Conservation (phyloP, 352 stramenopile genomes). For the Aphanomyces stellatus region DNA sequence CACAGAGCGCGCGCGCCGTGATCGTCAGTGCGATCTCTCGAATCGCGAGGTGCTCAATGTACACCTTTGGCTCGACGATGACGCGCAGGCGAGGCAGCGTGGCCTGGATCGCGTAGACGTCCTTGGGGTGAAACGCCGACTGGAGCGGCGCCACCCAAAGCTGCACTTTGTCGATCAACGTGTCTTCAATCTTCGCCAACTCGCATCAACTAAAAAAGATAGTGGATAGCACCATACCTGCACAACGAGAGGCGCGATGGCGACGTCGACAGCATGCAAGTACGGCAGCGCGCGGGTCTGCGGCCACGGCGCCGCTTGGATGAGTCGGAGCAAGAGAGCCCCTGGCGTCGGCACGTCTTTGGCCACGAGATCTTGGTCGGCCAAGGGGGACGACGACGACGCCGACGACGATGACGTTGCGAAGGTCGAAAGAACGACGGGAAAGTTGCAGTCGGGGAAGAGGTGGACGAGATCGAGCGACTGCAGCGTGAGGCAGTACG, state of each 20-base stretch:
- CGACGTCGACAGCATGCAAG: constrained; percentile 59
- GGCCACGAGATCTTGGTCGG: constrained; percentile 30
- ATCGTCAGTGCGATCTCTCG: constrained; percentile 53
- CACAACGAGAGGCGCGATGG: constrained; percentile 42
- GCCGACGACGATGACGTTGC: constrained; percentile 25
- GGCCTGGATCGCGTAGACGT: no score
- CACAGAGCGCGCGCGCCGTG: constrained; percentile 71
- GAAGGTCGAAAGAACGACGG: constrained; percentile 48
- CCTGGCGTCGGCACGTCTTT: constrained; percentile 30
- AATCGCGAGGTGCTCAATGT: constrained; percentile 49
- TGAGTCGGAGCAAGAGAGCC: constrained; percentile 39
- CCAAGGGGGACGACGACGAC: constrained; percentile 18
- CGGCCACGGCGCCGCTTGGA: constrained; percentile 48
- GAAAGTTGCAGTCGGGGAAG: constrained; percentile 61
- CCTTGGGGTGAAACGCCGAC: neutral
- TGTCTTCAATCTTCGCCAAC: constrained; percentile 40
- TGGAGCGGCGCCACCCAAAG: constrained; percentile 25
- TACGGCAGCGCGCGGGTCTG: constrained; percentile 39
- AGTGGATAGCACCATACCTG: constrained; percentile 47
- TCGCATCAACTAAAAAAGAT: neutral
- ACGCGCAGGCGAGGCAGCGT: constrained; percentile 28
- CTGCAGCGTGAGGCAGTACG: constrained; percentile 38
- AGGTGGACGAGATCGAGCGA: constrained; percentile 63
- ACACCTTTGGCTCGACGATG: constrained; percentile 30
- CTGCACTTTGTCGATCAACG: constrained; percentile 38